These are phyloP conservation scores for Solanum chiquidenum DNA, from an alignment of 257 asterid genomes.

Conservation along the genomic window DNA sequence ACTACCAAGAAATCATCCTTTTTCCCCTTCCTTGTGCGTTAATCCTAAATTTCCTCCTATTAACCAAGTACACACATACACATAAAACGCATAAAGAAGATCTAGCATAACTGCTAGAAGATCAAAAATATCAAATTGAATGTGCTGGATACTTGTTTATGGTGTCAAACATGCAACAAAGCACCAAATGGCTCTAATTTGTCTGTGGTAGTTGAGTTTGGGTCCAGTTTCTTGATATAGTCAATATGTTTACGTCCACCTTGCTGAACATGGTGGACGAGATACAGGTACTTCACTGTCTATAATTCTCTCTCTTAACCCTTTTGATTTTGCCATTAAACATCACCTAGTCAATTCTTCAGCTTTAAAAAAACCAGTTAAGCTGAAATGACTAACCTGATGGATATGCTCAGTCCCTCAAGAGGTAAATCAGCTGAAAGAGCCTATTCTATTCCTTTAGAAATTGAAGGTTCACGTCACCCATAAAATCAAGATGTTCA, in stretches of 20 bases:
- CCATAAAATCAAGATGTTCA: not conserved
- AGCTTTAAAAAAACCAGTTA: not conserved
- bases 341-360: not conserved
- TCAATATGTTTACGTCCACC: no score
- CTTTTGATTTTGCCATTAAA: not conserved
- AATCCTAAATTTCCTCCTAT: not conserved
- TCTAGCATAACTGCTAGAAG: not conserved
- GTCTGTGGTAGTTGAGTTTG: no score
- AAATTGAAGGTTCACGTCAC: not conserved
- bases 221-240: no score
- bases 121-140: no score
- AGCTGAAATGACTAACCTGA: not conserved
- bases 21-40: not conserved
- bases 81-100: not conserved
- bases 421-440: not conserved
- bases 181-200: no score
- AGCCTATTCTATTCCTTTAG: not conserved
- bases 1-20: not conserved
- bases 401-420: not conserved
- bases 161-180: no score
- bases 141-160: no score
- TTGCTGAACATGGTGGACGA: no score
- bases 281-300: no score
- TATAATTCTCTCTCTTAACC: not conserved
- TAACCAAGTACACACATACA: not conserved